Evolutionary conservation across 2,329 filamentous ascomycete species (phyloP).

Genomic region (Graphilbum ipis-grandicollis): DNA sequence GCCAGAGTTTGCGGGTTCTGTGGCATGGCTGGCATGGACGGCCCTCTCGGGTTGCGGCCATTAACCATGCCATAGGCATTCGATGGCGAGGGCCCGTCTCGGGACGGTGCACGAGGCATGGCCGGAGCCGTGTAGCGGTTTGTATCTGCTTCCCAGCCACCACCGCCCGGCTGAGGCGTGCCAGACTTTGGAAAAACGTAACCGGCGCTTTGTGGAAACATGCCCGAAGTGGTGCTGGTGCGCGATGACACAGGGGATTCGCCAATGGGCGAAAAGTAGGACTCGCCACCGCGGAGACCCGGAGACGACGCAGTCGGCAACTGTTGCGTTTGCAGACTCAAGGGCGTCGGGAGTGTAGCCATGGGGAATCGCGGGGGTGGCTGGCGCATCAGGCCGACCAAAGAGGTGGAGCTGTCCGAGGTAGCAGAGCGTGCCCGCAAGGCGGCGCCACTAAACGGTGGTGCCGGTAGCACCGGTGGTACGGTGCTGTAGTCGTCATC

Average conservation of each 20-base stretch:
- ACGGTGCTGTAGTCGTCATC: conserved; percentile 31
- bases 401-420: conserved; percentile 45
- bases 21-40: conserved; percentile 57
- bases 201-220: conserved; percentile 37
- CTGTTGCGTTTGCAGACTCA: conserved; percentile 52
- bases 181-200: conserved; percentile 60
- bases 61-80: conserved; percentile 44
- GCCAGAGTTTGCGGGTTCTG: conserved; percentile 33
- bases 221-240: conserved; percentile 56
- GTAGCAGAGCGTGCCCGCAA: conserved; percentile 63
- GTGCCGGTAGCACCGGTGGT: conserved; percentile 19
- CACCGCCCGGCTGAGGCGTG: conserved; percentile 39
- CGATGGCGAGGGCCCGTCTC: conserved; percentile 50
- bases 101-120: conserved; percentile 63
- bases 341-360: conserved; percentile 33
- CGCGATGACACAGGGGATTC: conserved; percentile 66
- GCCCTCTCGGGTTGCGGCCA: conserved; percentile 49
- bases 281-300: conserved; percentile 47
- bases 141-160: conserved; percentile 42
- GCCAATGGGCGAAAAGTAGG: conserved; percentile 79
- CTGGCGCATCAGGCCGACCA: conserved; percentile 37
- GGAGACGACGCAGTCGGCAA: conserved; percentile 37
- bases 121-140: conserved; percentile 78
- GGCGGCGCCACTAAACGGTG: conserved; percentile 31
- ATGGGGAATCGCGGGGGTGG: conserved; percentile 59